Base-by-base conservation (phyloP, 2,329 filamentous ascomycete genomes). In the Ceratocystis variospora region DNA sequence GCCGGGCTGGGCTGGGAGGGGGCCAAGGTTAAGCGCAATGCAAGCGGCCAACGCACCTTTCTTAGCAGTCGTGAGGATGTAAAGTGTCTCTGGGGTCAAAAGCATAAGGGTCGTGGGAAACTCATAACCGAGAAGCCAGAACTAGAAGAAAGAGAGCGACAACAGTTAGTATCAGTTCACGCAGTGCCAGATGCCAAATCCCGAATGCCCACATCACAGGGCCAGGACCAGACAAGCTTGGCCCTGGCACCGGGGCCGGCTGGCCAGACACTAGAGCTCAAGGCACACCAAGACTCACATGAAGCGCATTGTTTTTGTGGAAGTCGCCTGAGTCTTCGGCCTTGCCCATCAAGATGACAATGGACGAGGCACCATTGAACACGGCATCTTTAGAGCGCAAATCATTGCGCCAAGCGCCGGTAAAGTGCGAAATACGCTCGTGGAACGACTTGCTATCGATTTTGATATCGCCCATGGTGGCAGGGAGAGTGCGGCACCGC, bases 101-200 rank as follows among this genome's bases (percentile, higher is more conserved):
- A 99, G 82, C 80, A 99, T 90, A 70, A 99, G 80, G 0, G 94
- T 99, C 48, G 93, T 92, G 44, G 94, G 94, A 73, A 99, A 99
- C 76, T 99, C 94, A 80, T 99, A 99, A 72, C 94, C 94, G 69
- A 99, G 84, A 66, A 99, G 82, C 95, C 95, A 99, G 77, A 97
- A 96, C 92, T 96, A 75, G 68, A 62, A 17, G n/a, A 71, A 6
- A 3, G 33, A 6, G 22, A 19, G 46, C 31, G 22, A 17, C 46
- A 33, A 41, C 10, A 41, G 37, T 41, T 41, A 41, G 37, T 12
- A 12, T 41, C 10, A 41, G 37, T 41, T 41, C 37, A 12, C 10
- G 2, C 8, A 41, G 37, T 10, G 37, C 37, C 37, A 41, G 22
- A 25, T 25, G 22, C 22, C 22, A 25, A 2, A 25, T 25, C 1